phyloP scores from a whole-genome alignment of 2,329 filamentous ascomycete genomes.

The Fusarium scirpi region DNA sequence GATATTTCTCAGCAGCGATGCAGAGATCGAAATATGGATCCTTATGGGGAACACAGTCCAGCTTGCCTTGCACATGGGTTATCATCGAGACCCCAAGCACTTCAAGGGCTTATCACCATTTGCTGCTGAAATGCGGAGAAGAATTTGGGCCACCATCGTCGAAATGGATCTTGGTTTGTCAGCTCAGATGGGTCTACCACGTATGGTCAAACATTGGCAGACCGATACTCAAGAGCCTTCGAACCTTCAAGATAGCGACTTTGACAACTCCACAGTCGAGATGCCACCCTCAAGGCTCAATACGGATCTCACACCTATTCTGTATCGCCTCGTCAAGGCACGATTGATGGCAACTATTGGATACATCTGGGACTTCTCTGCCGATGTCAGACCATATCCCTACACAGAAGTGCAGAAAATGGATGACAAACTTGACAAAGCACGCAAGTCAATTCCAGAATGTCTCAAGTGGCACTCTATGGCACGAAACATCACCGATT shows the following conservation, averaged over 20 bases:
- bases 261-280: slow-evolving; percentile 43
- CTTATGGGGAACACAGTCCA: slow-evolving; percentile 52
- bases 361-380: slow-evolving; percentile 15
- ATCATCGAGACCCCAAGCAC: slow-evolving; percentile 59
- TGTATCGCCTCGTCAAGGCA: slow-evolving; percentile 21
- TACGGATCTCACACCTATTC: slow-evolving; percentile 7
- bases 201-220: slow-evolving; percentile 55
- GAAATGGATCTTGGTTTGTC: slow-evolving; percentile 58
- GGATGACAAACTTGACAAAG: slow-evolving; percentile 1
- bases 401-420: slow-evolving; percentile 9
- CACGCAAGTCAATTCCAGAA: slow-evolving; percentile 5
- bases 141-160: slow-evolving; percentile 56
- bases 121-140: slow-evolving; percentile 59
- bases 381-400: slow-evolving; percentile 3
- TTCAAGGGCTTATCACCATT: slow-evolving; percentile 57
- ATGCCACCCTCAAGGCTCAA: not conserved
- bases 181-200: slow-evolving; percentile 60
- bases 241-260: slow-evolving; percentile 59
- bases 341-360: not conserved
- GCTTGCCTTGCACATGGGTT: slow-evolving; percentile 55
- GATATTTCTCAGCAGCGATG: slow-evolving; percentile 47
- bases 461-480: slow-evolving; percentile 17
- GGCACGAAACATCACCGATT: slow-evolving; percentile 11
- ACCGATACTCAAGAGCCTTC: slow-evolving; percentile 57
- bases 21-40: slow-evolving; percentile 52